phyloP scores from a whole-genome alignment of 352 stramenopile species.

The Pythium rishiriense region DNA sequence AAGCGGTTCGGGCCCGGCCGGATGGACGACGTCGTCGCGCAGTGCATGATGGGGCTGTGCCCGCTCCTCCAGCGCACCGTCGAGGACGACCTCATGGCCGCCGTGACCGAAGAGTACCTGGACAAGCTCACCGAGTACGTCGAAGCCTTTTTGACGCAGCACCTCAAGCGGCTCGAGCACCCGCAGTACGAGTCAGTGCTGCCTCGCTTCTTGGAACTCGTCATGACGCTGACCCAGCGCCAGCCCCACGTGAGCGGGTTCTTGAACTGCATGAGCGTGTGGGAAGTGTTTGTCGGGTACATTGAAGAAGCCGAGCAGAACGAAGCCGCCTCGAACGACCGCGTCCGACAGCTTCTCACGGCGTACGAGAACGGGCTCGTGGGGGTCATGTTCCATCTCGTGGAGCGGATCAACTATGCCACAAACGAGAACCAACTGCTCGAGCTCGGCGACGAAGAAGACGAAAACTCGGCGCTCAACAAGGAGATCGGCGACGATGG shows the following conservation, averaged over 20 bases:
- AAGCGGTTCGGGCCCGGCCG: slow-evolving; percentile 52
- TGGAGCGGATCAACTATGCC: slow-evolving; percentile 67
- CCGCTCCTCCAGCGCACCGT: slow-evolving; percentile 63
- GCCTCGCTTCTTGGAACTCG: slow-evolving; percentile 52
- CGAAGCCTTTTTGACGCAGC: slow-evolving; percentile 70
- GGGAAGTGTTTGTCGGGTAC: slow-evolving; percentile 83
- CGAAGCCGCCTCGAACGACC: slow-evolving; percentile 59
- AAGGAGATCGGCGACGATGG: slow-evolving; percentile 45
- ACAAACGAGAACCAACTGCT: slow-evolving; percentile 66
- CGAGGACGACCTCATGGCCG: slow-evolving; percentile 48
- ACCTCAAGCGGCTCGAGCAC: slow-evolving; percentile 72
- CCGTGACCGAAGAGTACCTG: slow-evolving; percentile 59
- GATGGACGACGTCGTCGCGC: slow-evolving; percentile 50
- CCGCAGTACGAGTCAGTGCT: slow-evolving; percentile 47
- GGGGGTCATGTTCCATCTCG: slow-evolving; percentile 75
- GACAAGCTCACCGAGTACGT: slow-evolving; percentile 81
- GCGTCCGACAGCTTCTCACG: slow-evolving; percentile 42
- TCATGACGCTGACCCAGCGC: slow-evolving; percentile 63
- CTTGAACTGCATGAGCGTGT: slow-evolving; percentile 77
- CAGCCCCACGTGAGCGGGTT: slow-evolving; percentile 77
- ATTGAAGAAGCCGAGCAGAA: slow-evolving; percentile 79
- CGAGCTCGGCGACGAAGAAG: slow-evolving; percentile 54
- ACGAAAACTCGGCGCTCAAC: slow-evolving; percentile 19
- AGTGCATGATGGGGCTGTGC: slow-evolving; percentile 55
- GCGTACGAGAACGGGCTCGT: slow-evolving; percentile 73